Evolutionary conservation across 176 grass and related monocot genomes (phyloP).

Genomic region (Phyllostachys edulis): DNA sequence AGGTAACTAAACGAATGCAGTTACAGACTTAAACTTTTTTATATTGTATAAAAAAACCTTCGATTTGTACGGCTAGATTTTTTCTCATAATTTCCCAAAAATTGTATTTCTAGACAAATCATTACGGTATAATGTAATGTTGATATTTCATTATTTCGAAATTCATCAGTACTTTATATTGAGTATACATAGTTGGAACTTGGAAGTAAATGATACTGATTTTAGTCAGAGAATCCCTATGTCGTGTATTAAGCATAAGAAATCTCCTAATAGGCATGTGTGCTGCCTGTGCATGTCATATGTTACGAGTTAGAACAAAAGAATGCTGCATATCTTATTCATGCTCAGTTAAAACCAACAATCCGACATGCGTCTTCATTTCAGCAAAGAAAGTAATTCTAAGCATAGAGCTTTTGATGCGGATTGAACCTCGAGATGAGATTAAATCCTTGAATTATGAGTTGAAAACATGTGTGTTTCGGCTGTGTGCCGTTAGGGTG

Average conservation of each 20-base stretch:
- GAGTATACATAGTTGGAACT: background rate
- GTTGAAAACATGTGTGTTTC: too few relatives aligned
- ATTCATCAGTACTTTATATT: background rate
- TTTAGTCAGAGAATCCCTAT: background rate
- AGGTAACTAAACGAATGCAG: conserved; percentile 36
- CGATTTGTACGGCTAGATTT: background rate
- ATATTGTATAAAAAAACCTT: background rate
- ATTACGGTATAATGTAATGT: background rate
- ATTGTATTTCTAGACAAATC: background rate
- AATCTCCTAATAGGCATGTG: background rate
- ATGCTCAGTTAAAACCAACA: conserved; percentile 13
- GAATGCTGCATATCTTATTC: background rate
- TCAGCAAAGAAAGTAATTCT: background rate
- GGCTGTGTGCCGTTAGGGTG: too few relatives aligned
- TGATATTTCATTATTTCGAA: conserved; percentile 12
- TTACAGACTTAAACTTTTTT: background rate
- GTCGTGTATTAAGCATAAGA: background rate
- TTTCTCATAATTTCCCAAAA: background rate
- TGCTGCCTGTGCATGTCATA: background rate
- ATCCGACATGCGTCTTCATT: background rate
- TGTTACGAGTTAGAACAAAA: conserved; percentile 5
- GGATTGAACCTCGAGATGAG: too few relatives aligned
- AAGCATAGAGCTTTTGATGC: background rate
- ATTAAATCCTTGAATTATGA: too few relatives aligned
- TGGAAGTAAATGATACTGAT: background rate